Evolutionary conservation across 257 asterid genomes (phyloP), one percentile per base, ranked within the genome.

Genomic region (Anisodus tanguticus): DNA sequence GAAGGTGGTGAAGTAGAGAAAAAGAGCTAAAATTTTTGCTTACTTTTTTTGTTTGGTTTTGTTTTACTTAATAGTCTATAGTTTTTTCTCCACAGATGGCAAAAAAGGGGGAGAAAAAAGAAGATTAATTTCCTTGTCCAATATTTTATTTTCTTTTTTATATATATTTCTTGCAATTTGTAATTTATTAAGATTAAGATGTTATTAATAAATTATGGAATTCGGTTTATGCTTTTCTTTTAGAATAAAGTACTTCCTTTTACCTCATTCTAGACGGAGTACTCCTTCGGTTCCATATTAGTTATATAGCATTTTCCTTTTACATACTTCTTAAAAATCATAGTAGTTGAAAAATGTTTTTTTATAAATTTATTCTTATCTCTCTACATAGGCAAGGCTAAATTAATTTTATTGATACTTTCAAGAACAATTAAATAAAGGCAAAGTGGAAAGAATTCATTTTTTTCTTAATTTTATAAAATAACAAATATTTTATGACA

Each of bases 1-100:
- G 95, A 88, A 45, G 98, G 93, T 7, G 97, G 90, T 43, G 98
- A 90, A n/a, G 98, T 90, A 76, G 97, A 97, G 51, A 94, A 95
- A 87, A 88, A 90, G 90, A 94, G 90, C 82, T 95, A 81, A 84
- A 11, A 1, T 0, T 0, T 58, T 41, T 2, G n/a, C 17, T 12
- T 9, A 0, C 5, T 5, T 0, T 71, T 9, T 43, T 4, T 1
- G 26, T 22, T 22, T 22, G 26, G 26, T 2, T 10, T 0, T 22
- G 26, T 31, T 35, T 12, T 0, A 12, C 58, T 72, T 47, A n/a
- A 47, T 19, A 9, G 16, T 47, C 80, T 71, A 71, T 71, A 71
- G 79, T 22, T 22, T 22, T 54, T 11, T 71, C 39, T 47, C 10
- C 41, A 37, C 11, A 19, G 8, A 49, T 19, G 41, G 59, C 11